A percentile compares a stretch with the other conserved stretches of the same genome.
Evolutionary conservation across 148 eudicot genomes (phyloP).

Genomic region (Tetragonia tetragonoides): DNA sequence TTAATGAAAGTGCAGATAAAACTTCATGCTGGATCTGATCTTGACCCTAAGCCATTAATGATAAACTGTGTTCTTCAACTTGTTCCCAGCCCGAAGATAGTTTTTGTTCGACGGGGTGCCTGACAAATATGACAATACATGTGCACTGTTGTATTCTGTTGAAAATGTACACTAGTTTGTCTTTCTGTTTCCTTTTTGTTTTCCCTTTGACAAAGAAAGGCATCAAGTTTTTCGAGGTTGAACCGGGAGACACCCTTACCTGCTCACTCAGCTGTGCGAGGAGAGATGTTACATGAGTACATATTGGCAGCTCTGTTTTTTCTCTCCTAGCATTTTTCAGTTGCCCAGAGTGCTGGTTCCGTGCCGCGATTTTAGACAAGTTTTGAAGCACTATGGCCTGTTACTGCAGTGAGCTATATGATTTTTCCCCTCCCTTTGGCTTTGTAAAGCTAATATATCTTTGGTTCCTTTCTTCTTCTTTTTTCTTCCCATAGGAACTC

Average conservation of each 20-base stretch:
- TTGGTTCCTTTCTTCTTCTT: not conserved
- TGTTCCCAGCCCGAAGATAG: conserved; percentile 43
- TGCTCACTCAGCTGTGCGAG: conserved; percentile 28
- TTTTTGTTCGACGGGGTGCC: conserved; percentile 35
- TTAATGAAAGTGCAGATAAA: conserved; percentile 33
- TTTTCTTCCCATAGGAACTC: conserved; percentile 22
- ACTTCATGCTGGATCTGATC: conserved; percentile 32
- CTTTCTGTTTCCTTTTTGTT: not conserved
- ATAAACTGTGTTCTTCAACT: conserved; percentile 46
- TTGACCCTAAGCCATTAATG: conserved; percentile 31
- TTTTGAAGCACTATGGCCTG: conserved; percentile 35
- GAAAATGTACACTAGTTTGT: conserved; percentile 5
- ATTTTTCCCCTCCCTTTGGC: conserved; percentile 35
- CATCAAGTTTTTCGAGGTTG: conserved; percentile 13
- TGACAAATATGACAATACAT: conserved; percentile 5
- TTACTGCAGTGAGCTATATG: conserved; percentile 28
- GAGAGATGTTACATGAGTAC: conserved; percentile 31
- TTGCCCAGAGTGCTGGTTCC: conserved; percentile 30
- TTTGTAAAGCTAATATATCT: conserved; percentile 1
- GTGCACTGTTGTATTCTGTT: not conserved
- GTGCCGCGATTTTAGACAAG: conserved; percentile 21
- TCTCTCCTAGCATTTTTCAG: conserved; percentile 22
- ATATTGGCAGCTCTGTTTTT: conserved; percentile 30
- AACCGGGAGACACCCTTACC: conserved; percentile 22
- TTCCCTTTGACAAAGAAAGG: conserved; percentile 1